Evolutionary conservation across 2,329 filamentous ascomycete species (phyloP).

Genomic region (Camptophora hylomeconis): DNA sequence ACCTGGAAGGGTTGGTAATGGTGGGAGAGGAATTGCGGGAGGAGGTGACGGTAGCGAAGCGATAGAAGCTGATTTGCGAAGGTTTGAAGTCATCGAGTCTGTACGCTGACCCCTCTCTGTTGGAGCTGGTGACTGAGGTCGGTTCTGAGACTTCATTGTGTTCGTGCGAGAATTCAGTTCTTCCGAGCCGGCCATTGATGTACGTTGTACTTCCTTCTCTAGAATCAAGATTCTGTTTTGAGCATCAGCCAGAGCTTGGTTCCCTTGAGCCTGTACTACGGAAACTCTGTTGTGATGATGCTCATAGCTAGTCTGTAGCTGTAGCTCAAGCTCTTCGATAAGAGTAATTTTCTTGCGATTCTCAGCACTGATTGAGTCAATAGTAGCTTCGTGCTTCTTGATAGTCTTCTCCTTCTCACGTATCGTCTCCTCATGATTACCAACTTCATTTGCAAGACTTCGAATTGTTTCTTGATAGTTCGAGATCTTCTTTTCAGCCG

Average conservation of each 20-base stretch:
- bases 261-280: conserved; percentile 61
- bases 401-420: conserved; percentile 30
- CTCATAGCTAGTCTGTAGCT: conserved; percentile 89
- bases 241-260: conserved; percentile 65
- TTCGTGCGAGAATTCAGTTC: conserved; percentile 13
- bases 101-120: conserved; percentile 36
- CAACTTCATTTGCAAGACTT: conserved; percentile 39
- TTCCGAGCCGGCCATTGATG: conserved; percentile 39
- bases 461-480: conserved; percentile 41
- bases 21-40: conserved; percentile 88
- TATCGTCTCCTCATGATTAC: conserved; percentile 32
- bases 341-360: conserved; percentile 87
- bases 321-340: conserved; percentile 92
- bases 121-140: conserved; percentile 32
- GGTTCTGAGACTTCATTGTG: conserved; percentile 17
- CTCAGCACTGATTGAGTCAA: conserved; percentile 42
- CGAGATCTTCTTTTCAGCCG: conserved; percentile 26
- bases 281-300: conserved; percentile 88
- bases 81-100: conserved; percentile 50
- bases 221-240: conserved; percentile 49
- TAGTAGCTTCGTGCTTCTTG: conserved; percentile 32
- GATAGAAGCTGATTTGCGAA: conserved; percentile 75
- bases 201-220: conserved; percentile 46
- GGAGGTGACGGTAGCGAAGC: conserved; percentile 82
- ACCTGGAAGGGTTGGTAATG: conserved; percentile 54